Base-by-base conservation (phyloP, 169 alveolate species). In the Eimeria sp. region DNA sequence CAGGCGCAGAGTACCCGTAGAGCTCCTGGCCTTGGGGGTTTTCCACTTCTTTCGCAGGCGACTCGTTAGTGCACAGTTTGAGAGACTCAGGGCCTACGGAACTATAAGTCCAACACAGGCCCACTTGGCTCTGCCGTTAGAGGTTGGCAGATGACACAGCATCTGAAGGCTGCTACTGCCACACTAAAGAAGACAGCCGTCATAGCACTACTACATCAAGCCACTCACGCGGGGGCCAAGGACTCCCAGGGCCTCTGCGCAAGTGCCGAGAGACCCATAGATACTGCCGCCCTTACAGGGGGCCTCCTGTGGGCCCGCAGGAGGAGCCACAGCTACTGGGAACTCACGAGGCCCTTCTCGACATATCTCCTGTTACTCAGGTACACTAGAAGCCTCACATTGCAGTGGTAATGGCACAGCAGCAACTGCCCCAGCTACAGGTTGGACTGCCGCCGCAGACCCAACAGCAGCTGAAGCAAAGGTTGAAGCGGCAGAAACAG, bases 321-420 rank as follows among this genome's bases (percentile, higher is more conserved):
- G 63, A 86, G 92, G 63, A 86, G 82, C 22, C 92, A 86, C 80
- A 86, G 92, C 80, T 86, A 61, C 65, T 86, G 92, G 92, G 92
- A 86, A 22, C 80, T 86, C 18, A 13, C 65, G 58, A 86, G 61
- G 58, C 78, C 92, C 65, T 49, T 86, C 27, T 86, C 92, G 16
- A 11, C 80, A 13, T 20, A 63, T n/a, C 75, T 30, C 63, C 47
- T 61, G 47, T 25, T 86, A 34, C 92, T 86, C n/a, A 51, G 63
- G 3, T 86, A 34, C 80, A 86, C 92, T 16, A 58, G 92, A 43
- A 86, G 92, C 70, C 80, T 86, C 54, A 61, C 92, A 27, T 72
- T 86, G 80, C 92, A 86, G 92, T 86, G 92, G 92, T 86, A 86
- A n/a, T 45, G 4, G 73, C 49, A 82, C 34, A 51, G 89, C 61